Evolutionary conservation across 2,329 filamentous ascomycete genomes (phyloP).

Genomic region (Penicillium verrucosum): DNA sequence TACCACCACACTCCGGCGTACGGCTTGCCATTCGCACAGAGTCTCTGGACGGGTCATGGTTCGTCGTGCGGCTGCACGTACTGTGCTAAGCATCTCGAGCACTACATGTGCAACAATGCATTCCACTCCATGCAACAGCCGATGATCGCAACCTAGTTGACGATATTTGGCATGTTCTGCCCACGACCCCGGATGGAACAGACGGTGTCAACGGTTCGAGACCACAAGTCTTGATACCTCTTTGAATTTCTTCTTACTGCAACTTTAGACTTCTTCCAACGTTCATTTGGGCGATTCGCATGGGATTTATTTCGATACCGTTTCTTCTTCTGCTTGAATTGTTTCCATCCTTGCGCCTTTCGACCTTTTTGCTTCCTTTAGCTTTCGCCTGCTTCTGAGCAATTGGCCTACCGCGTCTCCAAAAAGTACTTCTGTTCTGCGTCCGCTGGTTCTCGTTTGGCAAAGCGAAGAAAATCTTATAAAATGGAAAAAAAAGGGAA

Average conservation of each 20-base stretch:
- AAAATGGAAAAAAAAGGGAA: constrained; percentile 31
- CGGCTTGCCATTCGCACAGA: constrained; percentile 45
- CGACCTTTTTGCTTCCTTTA: constrained; percentile 21
- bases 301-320: constrained; percentile 31
- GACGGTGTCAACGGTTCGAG: constrained; percentile 9
- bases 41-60: constrained; percentile 48
- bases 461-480: constrained; percentile 25
- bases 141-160: constrained; percentile 40
- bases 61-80: constrained; percentile 48
- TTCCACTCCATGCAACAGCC: constrained; percentile 48
- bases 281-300: constrained; percentile 21
- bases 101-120: constrained; percentile 47
- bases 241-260: constrained; percentile 19
- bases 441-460: constrained; percentile 26
- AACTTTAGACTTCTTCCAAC: constrained; percentile 26
- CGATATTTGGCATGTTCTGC: constrained; percentile 9
- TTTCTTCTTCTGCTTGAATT: constrained; percentile 19
- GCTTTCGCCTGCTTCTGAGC: constrained; percentile 33
- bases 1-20: constrained; percentile 50
- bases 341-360: constrained; percentile 28
- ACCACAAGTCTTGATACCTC: constrained; percentile 3
- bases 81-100: constrained; percentile 50
- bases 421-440: constrained; percentile 35
- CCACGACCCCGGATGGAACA: constrained; percentile 12
- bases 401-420: constrained; percentile 30